These are phyloP conservation scores for Fusarium devonianum DNA, from an alignment of 2,329 filamentous ascomycete species.

Conservation along the genomic window DNA sequence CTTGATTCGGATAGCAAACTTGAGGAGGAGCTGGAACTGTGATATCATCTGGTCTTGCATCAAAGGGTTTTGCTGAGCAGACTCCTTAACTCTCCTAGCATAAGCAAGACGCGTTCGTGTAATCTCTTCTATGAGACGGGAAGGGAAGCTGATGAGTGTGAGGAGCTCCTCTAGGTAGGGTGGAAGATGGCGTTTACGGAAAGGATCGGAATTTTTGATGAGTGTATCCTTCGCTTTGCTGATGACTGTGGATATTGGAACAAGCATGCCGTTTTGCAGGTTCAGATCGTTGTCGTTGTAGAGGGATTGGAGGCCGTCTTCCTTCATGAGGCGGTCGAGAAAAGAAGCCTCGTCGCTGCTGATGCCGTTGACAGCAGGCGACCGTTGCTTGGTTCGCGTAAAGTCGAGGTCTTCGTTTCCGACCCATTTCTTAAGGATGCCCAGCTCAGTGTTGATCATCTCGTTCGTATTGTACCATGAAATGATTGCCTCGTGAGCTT, in stretches of 20 bases:
- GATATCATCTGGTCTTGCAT: constrained; percentile 98
- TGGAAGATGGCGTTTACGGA: constrained; percentile 87
- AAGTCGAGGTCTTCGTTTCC: constrained; percentile 96
- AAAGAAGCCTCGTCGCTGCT: constrained; percentile 89
- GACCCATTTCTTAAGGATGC: constrained; percentile 93
- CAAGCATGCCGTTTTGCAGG: constrained; percentile 76
- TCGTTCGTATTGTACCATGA: constrained; percentile 98
- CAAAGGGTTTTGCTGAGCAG: constrained; percentile 87
- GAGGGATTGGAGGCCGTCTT: constrained; percentile 90
- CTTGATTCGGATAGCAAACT: constrained; percentile 92
- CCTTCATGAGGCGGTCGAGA: constrained; percentile 91
- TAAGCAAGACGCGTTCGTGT: constrained; percentile 91
- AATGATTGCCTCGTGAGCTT: constrained; percentile 87
- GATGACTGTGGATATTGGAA: constrained; percentile 84
- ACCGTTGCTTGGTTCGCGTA: constrained; percentile 73
- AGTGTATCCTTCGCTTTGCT: constrained; percentile 92
- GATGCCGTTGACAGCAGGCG: constrained; percentile 71
- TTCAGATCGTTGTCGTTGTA: constrained; percentile 70
- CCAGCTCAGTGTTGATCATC: constrained; percentile 93
- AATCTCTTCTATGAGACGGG: constrained; percentile 93
- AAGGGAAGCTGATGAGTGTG: constrained; percentile 96
- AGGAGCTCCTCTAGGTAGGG: constrained; percentile 97
- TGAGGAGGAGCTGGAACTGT: constrained; percentile 92
- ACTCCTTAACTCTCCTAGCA: constrained; percentile 94
- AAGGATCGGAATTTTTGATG: constrained; percentile 83